Conservation (phyloP, 2,329 filamentous ascomycete genomes). For the Daldinia sp. region DNA sequence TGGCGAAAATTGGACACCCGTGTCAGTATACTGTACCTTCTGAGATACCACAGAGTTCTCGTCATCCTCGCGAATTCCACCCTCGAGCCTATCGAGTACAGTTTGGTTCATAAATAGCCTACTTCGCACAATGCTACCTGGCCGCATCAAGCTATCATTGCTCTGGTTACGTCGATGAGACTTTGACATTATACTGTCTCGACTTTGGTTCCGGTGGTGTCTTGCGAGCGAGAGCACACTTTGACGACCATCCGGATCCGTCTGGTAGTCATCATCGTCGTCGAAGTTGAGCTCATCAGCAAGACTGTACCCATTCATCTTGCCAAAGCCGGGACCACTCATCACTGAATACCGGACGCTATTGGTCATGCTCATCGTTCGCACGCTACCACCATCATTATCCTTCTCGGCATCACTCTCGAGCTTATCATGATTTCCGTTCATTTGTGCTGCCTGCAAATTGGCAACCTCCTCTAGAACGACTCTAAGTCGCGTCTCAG, state of each 20-base stretch:
- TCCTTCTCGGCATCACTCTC: slow-evolving; percentile 75
- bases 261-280: slow-evolving; percentile 78
- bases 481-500: slow-evolving; percentile 84
- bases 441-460: slow-evolving; percentile 69
- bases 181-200: slow-evolving; percentile 64
- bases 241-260: slow-evolving; percentile 77
- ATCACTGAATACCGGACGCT: slow-evolving; percentile 79
- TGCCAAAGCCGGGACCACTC: slow-evolving; percentile 66
- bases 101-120: slow-evolving; percentile 66
- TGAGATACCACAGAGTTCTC: slow-evolving; percentile 54
- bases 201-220: slow-evolving; percentile 67
- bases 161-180: slow-evolving; percentile 69
- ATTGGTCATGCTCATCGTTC: slow-evolving; percentile 79
- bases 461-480: slow-evolving; percentile 88
- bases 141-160: slow-evolving; percentile 67
- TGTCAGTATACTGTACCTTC: slow-evolving; percentile 74
- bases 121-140: slow-evolving; percentile 67
- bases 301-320: slow-evolving; percentile 77
- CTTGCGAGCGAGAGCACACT: slow-evolving; percentile 66
- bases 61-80: slow-evolving; percentile 64
- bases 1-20: slow-evolving; percentile 85
- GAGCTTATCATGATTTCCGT: slow-evolving; percentile 53
- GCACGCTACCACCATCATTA: slow-evolving; percentile 78
- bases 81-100: slow-evolving; percentile 68
- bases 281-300: slow-evolving; percentile 93